phyloP scores from a whole-genome alignment of 2,329 filamentous ascomycete species.

The Monilinia polystroma region DNA sequence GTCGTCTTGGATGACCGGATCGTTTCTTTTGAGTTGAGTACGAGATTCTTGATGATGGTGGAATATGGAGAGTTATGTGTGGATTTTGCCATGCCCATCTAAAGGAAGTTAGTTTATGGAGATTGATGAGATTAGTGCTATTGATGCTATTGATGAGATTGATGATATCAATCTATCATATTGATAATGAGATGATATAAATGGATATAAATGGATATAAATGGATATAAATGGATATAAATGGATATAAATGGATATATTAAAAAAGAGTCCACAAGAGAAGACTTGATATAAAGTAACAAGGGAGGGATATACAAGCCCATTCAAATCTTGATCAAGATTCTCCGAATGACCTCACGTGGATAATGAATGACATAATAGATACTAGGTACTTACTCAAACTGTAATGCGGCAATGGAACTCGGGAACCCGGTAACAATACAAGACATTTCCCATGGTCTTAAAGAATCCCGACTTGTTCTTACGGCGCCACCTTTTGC shows the following conservation, averaged over 20 bases:
- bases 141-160: too few species aligned
- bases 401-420: constrained; percentile 83
- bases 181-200: too few species aligned
- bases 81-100: constrained; percentile 94
- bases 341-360: neutral
- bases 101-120: constrained; percentile 1
- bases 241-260: too few species aligned
- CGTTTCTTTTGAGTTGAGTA: constrained; percentile 51
- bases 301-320: neutral
- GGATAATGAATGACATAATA: neutral
- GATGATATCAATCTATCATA: neutral
- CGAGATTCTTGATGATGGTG: constrained; percentile 59
- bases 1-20: constrained; percentile 56
- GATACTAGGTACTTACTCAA: constrained; percentile 63
- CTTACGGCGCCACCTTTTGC: constrained; percentile 76
- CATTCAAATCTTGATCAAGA: neutral
- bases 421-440: constrained; percentile 88
- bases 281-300: neutral
- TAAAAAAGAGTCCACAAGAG: too few species aligned
- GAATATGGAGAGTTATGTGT: constrained; percentile 76
- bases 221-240: too few species aligned
- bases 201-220: too few species aligned
- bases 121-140: too few species aligned
- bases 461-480: constrained; percentile 65
- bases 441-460: constrained; percentile 89